phyloP scores from a whole-genome alignment of 2,329 filamentous ascomycete species.

The Colletotrichum cereale region DNA sequence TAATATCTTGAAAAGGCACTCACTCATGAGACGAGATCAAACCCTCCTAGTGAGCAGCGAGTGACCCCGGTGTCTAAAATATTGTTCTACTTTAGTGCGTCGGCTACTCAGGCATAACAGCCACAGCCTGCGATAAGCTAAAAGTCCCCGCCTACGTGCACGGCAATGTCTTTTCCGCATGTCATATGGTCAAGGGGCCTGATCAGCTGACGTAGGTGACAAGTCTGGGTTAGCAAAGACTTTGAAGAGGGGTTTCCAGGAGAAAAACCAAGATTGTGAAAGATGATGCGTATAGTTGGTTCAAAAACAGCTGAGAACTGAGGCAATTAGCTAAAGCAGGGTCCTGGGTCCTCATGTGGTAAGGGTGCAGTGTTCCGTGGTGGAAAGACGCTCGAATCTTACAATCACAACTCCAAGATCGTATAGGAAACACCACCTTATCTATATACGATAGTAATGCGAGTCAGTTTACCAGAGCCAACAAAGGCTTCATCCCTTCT shows the following conservation, averaged over 20 bases:
- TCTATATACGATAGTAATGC: neutral
- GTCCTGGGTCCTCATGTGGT: neutral
- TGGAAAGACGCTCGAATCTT: neutral
- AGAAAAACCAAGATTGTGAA: neutral
- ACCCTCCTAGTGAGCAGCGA: too few relatives aligned
- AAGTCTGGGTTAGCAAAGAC: neutral
- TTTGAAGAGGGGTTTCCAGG: too few relatives aligned
- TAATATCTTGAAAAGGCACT: too few relatives aligned
- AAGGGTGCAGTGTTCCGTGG: neutral
- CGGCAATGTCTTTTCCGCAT: too few relatives aligned
- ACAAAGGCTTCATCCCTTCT: neutral
- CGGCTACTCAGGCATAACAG: constrained; percentile 13
- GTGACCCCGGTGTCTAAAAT: too few relatives aligned
- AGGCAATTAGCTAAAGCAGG: neutral
- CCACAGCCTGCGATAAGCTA: constrained; percentile 18
- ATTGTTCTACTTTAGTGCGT: constrained; percentile 8
- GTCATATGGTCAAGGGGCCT: too few relatives aligned
- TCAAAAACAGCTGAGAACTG: too few relatives aligned
- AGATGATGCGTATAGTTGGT: too few relatives aligned
- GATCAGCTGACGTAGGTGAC: too few relatives aligned
- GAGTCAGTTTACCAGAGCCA: neutral
- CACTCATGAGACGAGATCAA: too few relatives aligned
- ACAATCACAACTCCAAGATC: too few relatives aligned
- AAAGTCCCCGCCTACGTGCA: constrained; percentile 18
- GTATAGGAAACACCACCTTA: neutral